These are phyloP conservation scores for Ustilago esculenta DNA, from an alignment of 1,284 basidiomycete genomes.

Conservation along the genomic window DNA sequence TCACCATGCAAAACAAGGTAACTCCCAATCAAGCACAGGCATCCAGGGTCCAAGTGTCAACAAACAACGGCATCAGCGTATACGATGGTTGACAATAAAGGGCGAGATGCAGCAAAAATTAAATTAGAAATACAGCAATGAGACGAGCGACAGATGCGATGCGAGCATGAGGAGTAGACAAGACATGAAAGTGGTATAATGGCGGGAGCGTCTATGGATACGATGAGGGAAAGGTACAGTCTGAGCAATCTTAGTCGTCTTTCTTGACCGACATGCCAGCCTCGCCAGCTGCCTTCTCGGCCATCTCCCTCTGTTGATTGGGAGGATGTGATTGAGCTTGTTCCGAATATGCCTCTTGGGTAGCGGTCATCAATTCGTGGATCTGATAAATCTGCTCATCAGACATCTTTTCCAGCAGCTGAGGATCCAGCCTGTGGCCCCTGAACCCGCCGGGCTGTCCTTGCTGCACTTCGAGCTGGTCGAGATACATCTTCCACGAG, in stretches of 20 bases:
- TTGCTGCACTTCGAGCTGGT: conserved; percentile 54
- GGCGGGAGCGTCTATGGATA: background rate
- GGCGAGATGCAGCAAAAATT: background rate
- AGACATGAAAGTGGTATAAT: conserved; percentile 4
- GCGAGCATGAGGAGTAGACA: background rate
- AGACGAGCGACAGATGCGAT: conserved; percentile 14
- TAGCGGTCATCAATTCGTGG: conserved; percentile 63
- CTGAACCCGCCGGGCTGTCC: conserved; percentile 36
- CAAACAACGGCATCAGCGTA: no score
- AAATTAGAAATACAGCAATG: conserved; percentile 35
- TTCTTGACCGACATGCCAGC: conserved; percentile 46
- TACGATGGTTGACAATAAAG: no score
- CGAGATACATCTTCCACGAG: conserved; percentile 67
- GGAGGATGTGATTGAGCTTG: conserved; percentile 47
- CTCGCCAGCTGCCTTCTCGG: conserved; percentile 38
- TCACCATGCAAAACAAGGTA: no score
- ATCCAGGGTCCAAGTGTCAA: no score
- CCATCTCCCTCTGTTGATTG: conserved; percentile 25
- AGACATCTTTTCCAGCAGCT: conserved; percentile 60
- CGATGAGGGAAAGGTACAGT: background rate
- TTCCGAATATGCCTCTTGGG: conserved; percentile 56
- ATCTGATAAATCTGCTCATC: conserved; percentile 67
- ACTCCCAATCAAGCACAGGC: no score
- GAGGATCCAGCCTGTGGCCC: conserved; percentile 51
- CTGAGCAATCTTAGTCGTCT: conserved; percentile 21